Evolutionary conservation across 257 asterid species (phyloP).

Genomic region (Solanum appendiculatum): DNA sequence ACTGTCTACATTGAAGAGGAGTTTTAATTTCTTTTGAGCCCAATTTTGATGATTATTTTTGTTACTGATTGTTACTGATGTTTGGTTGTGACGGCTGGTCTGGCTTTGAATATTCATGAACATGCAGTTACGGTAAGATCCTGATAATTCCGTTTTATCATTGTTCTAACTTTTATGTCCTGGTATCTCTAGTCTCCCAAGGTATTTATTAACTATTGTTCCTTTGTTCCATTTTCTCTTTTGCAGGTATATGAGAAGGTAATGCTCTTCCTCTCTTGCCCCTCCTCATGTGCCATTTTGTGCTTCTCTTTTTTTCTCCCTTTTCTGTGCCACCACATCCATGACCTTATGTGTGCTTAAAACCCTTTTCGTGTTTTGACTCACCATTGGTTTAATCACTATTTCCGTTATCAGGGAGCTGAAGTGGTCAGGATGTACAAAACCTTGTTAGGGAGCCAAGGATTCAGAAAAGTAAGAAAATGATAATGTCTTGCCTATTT

Average conservation of each 20-base stretch:
- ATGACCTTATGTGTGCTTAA: neutral
- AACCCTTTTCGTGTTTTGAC: neutral
- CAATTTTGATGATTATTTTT: neutral
- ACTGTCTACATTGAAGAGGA: neutral
- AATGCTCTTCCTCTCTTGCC: neutral
- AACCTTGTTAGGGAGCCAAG: constrained; percentile 59
- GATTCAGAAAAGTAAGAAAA: constrained; percentile 62
- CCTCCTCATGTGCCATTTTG: neutral
- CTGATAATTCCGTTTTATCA: neutral
- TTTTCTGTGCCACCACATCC: neutral
- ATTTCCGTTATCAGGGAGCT: constrained; percentile 52
- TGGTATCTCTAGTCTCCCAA: neutral
- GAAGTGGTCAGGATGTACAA: constrained; percentile 93
- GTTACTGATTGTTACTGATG: constrained; percentile 7
- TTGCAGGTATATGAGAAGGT: constrained; percentile 77
- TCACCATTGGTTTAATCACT: neutral
- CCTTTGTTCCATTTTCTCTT: constrained; percentile 8
- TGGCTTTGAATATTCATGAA: constrained; percentile 23
- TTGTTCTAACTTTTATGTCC: neutral
- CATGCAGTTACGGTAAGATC: constrained; percentile 66
- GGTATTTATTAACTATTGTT: constrained; percentile 11
- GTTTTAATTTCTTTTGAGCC: neutral
- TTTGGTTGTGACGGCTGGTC: constrained; percentile 11
- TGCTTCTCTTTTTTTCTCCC: neutral
- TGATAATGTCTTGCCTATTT: neutral